These are phyloP conservation scores for Amphichorda felina DNA, from an alignment of 2,329 filamentous ascomycete species.

Conservation along the genomic window DNA sequence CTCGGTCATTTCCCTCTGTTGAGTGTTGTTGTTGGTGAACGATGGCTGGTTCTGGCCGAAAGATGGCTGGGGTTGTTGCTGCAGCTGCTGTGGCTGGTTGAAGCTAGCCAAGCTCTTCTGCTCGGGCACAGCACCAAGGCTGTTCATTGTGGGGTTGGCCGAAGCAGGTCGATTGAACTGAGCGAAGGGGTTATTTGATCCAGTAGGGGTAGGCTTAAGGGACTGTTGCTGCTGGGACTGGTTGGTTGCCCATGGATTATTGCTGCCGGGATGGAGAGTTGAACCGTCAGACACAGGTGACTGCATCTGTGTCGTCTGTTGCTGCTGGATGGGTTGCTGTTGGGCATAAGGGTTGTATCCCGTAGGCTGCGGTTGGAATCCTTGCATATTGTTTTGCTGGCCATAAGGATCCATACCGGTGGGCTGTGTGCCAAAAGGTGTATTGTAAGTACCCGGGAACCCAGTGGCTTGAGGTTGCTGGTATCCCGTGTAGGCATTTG, in stretches of 20 bases:
- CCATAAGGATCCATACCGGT: slow-evolving; percentile 59
- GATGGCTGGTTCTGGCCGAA: slow-evolving; percentile 21
- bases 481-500: slow-evolving; percentile 43
- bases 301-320: slow-evolving; percentile 20
- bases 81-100: slow-evolving; percentile 30
- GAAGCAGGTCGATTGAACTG: slow-evolving; percentile 51
- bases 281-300: slow-evolving; percentile 40
- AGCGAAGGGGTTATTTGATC: slow-evolving; percentile 97
- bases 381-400: slow-evolving; percentile 30
- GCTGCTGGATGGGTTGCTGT: slow-evolving; percentile 18
- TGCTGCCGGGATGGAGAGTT: slow-evolving; percentile 64
- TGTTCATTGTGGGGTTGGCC: slow-evolving; percentile 46
- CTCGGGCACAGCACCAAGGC: slow-evolving; percentile 67
- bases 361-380: slow-evolving; percentile 38
- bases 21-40: slow-evolving; percentile 10
- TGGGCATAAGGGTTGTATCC: slow-evolving; percentile 43
- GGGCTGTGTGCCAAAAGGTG: slow-evolving; percentile 49
- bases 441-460: slow-evolving; percentile 47
- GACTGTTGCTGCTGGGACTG: slow-evolving; percentile 43
- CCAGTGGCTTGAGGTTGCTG: slow-evolving; percentile 35
- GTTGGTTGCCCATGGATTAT: slow-evolving; percentile 82
- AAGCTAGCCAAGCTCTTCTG: slow-evolving; percentile 61
- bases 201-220: slow-evolving; percentile 74
- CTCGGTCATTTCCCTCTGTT: slow-evolving; percentile 45
- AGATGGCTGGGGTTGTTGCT: slow-evolving; percentile 14